These are phyloP conservation scores for Monosporozyma unispora DNA, from an alignment of 805 yeast genomes.

Conservation along the genomic window DNA sequence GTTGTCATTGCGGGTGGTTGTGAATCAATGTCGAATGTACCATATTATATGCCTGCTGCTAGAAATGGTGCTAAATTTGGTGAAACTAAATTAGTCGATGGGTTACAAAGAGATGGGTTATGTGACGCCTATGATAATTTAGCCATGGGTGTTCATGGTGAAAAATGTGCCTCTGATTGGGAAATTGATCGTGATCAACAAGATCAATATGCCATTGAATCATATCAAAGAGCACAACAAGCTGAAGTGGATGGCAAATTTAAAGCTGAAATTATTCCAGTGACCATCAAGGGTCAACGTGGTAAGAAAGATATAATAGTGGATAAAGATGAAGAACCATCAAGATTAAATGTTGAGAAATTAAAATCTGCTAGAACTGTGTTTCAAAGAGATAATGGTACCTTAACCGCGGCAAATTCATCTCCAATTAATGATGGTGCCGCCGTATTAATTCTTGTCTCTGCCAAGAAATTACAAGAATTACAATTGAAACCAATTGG, in stretches of 20 bases:
- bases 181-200: constrained; percentile 72
- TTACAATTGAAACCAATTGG: constrained; percentile 84
- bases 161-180: constrained; percentile 86
- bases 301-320: constrained; percentile 78
- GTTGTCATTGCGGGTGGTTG: constrained; percentile 96
- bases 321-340: constrained; percentile 73
- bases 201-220: constrained; percentile 76
- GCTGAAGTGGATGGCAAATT: constrained; percentile 82
- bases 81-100: constrained; percentile 70
- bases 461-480: constrained; percentile 76
- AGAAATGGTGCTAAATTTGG: constrained; percentile 90
- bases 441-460: constrained; percentile 85
- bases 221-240: constrained; percentile 77
- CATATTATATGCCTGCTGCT: constrained; percentile 80
- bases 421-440: constrained; percentile 97
- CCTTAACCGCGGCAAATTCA: constrained; percentile 96
- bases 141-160: constrained; percentile 97
- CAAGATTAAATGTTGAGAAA: constrained; percentile 68
- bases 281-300: constrained; percentile 81
- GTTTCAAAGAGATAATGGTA: constrained; percentile 87
- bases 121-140: constrained; percentile 80
- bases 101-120: constrained; percentile 86
- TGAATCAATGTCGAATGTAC: constrained; percentile 93
- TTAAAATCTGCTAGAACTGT: constrained; percentile 84
- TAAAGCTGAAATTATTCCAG: constrained; percentile 71